These are phyloP conservation scores for Ogataea hybrid DNA, from an alignment of 1,139 yeast species.

Conservation along the genomic window DNA sequence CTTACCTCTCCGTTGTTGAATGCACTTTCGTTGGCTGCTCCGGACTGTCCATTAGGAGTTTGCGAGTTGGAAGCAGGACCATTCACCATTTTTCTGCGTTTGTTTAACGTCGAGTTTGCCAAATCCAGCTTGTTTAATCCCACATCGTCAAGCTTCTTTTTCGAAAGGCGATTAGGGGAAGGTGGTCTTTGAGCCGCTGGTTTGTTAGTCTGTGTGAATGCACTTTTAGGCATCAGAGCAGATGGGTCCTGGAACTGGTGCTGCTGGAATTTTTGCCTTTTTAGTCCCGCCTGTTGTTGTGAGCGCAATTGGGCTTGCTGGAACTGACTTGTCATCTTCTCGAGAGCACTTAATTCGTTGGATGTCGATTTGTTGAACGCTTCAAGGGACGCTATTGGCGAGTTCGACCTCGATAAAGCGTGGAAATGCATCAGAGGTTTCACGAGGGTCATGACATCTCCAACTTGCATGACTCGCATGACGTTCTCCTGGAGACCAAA, in stretches of 20 bases:
- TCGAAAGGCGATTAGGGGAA: slow-evolving; percentile 3
- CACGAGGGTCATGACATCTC: slow-evolving; percentile 73
- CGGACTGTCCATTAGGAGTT: not conserved
- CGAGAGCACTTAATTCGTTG: slow-evolving; percentile 19
- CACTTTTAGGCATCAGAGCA: slow-evolving; percentile 14
- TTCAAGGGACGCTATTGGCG: slow-evolving; percentile 63
- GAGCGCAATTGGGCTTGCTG: slow-evolving; percentile 18
- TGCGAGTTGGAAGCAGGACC: slow-evolving; percentile 1
- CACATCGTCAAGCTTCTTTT: slow-evolving; percentile 14
- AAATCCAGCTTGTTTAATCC: slow-evolving; percentile 28
- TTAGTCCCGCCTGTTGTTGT: slow-evolving; percentile 13
- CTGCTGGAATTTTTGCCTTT: slow-evolving; percentile 16
- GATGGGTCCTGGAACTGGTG: slow-evolving; percentile 18
- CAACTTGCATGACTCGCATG: slow-evolving; percentile 67
- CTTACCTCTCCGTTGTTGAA: slow-evolving; percentile 18
- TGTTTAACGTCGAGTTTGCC: slow-evolving; percentile 33
- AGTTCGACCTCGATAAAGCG: slow-evolving; percentile 39
- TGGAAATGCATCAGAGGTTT: slow-evolving; percentile 63
- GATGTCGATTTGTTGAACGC: slow-evolving; percentile 38
- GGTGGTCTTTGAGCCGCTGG: not conserved
- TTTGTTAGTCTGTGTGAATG: not conserved
- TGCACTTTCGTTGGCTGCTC: slow-evolving; percentile 7
- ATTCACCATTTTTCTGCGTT: slow-evolving; percentile 31
- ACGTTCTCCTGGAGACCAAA: slow-evolving; percentile 67
- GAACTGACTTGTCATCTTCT: slow-evolving; percentile 22